These are phyloP conservation scores for Aureobasidium sp. DNA, from an alignment of 2,329 filamentous ascomycete genomes.

Conservation along the genomic window DNA sequence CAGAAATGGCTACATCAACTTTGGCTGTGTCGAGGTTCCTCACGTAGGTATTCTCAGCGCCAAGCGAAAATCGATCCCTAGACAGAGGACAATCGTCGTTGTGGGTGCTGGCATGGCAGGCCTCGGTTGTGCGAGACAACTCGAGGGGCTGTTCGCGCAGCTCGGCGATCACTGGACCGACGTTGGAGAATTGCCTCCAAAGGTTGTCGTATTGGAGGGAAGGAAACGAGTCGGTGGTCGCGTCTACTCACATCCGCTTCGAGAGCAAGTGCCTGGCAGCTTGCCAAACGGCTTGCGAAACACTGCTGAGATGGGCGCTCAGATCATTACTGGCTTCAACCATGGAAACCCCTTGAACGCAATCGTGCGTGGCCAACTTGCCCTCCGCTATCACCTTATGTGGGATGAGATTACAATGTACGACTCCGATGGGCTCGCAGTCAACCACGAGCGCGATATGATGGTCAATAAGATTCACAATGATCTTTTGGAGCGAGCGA, in stretches of 20 bases:
- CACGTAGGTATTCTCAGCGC: neutral
- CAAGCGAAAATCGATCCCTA: constrained; percentile 32
- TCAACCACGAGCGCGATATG: constrained; percentile 69
- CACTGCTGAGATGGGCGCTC: constrained; percentile 93
- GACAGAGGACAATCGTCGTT: constrained; percentile 69
- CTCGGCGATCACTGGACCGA: constrained; percentile 61
- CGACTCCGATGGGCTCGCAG: constrained; percentile 69
- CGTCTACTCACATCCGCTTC: constrained; percentile 74
- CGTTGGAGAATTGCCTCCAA: constrained; percentile 59
- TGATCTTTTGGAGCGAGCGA: constrained; percentile 84
- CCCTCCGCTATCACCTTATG: constrained; percentile 75
- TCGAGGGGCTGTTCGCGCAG: constrained; percentile 78
- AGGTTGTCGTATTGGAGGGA: constrained; percentile 76
- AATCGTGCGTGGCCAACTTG: constrained; percentile 82
- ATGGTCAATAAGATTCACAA: constrained; percentile 90
- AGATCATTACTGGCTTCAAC: constrained; percentile 97
- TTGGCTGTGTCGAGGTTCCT: constrained; percentile 75
- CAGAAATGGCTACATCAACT: constrained; percentile 91
- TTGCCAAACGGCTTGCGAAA: constrained; percentile 50
- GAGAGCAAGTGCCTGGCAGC: constrained; percentile 48
- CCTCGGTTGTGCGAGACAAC: constrained; percentile 80
- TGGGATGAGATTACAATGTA: constrained; percentile 79
- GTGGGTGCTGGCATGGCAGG: constrained; percentile 94
- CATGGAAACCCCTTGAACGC: constrained; percentile 89
- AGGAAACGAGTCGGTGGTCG: constrained; percentile 80